Conservation (phyloP, 148 eudicot species). For the Rhododendron molle region DNA sequence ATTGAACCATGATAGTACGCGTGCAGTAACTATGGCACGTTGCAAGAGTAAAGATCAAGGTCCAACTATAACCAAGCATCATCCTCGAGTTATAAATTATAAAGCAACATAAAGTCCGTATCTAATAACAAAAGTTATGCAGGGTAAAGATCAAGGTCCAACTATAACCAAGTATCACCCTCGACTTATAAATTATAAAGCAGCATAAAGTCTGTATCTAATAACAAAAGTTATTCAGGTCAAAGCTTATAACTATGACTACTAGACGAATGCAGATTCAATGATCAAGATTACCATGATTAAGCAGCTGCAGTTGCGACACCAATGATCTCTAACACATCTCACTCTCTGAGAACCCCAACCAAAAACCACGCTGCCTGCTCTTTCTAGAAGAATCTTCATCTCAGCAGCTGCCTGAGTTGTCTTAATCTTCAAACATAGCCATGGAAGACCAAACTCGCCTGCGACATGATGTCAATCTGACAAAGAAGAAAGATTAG, state of each 20-base stretch:
- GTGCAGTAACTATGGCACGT: background rate
- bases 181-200: no score
- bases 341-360: background rate
- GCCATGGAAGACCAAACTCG: background rate
- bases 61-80: no score
- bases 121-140: no score
- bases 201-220: no score
- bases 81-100: no score
- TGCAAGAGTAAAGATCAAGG: background rate
- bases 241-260: background rate
- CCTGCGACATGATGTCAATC: background rate
- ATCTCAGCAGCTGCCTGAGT: background rate
- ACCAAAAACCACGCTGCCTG: background rate
- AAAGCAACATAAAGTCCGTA: no score
- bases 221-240: background rate
- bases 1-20: background rate
- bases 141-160: no score
- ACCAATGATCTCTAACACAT: background rate
- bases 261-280: background rate
- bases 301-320: background rate
- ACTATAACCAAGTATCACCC: no score
- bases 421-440: background rate
- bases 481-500: background rate
- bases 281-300: background rate
- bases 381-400: background rate